phyloP scores from a whole-genome alignment of 306 rosid species.

The Coriaria nepalensis region DNA sequence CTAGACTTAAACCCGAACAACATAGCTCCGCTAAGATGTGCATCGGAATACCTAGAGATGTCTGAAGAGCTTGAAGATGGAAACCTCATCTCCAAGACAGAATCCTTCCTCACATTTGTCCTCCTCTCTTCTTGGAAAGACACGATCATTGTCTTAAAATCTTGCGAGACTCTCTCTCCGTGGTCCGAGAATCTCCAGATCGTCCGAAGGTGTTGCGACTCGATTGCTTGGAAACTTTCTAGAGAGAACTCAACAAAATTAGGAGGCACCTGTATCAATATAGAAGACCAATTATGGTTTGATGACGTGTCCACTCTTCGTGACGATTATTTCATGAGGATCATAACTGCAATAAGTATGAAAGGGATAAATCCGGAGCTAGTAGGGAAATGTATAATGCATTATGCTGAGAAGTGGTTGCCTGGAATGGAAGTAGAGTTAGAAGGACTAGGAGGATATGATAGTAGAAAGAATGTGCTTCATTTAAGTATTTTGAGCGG shows the following conservation, averaged over 20 bases:
- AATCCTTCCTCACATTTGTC: slow-evolving; percentile 83
- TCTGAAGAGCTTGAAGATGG: slow-evolving; percentile 78
- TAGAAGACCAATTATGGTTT: slow-evolving; percentile 63
- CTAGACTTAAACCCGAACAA: slow-evolving; percentile 56
- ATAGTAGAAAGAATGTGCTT: slow-evolving; percentile 44
- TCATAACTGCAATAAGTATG: slow-evolving; percentile 51
- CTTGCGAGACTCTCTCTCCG: slow-evolving; percentile 69
- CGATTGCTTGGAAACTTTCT: slow-evolving; percentile 77
- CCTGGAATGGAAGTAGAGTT: slow-evolving; percentile 51
- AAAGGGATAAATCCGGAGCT: slow-evolving; percentile 53
- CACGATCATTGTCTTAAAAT: slow-evolving; percentile 54
- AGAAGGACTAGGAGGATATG: slow-evolving; percentile 62
- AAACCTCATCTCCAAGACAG: slow-evolving; percentile 69
- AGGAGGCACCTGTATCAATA: slow-evolving; percentile 21
- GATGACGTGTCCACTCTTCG: slow-evolving; percentile 35
- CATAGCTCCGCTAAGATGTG: slow-evolving; percentile 78
- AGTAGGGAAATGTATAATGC: slow-evolving; percentile 62
- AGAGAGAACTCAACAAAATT: slow-evolving; percentile 27
- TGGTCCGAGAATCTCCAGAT: slow-evolving; percentile 94
- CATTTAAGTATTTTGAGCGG: slow-evolving; percentile 45
- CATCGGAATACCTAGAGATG: slow-evolving; percentile 86
- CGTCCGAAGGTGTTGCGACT: slow-evolving; percentile 88
- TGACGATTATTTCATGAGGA: slow-evolving; percentile 57
- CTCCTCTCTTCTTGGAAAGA: slow-evolving; percentile 91
- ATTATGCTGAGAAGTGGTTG: slow-evolving; percentile 65